Percentiles rank a stretch among this genome's conserved stretches.
These are phyloP conservation scores for Xanthoconium separans DNA, from an alignment of 1,284 basidiomycete genomes.

Conservation along the genomic window DNA sequence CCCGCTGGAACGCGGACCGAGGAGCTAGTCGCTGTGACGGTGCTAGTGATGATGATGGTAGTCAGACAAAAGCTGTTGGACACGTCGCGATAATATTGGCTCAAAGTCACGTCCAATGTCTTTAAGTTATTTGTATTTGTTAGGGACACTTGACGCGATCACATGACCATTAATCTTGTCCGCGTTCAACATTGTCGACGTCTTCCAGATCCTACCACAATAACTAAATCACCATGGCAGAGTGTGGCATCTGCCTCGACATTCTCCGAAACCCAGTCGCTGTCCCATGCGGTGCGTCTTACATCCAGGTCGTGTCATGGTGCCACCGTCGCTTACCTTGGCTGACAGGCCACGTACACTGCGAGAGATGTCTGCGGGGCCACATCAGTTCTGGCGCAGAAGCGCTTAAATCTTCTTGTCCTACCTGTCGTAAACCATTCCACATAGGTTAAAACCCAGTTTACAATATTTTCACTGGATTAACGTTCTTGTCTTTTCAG, in stretches of 20 bases:
- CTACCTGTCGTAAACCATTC: slow-evolving; percentile 57
- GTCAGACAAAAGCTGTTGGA: slow-evolving; percentile 1
- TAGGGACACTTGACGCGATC: slow-evolving; percentile 27
- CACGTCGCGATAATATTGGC: slow-evolving; percentile 5
- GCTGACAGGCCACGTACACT: slow-evolving; percentile 57
- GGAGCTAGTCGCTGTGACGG: slow-evolving; percentile 9
- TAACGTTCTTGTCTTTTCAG: slow-evolving; percentile 20
- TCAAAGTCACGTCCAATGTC: neutral
- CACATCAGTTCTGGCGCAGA: slow-evolving; percentile 46
- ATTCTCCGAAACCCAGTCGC: slow-evolving; percentile 51
- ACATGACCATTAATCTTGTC: slow-evolving; percentile 14
- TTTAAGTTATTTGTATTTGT: slow-evolving; percentile 23
- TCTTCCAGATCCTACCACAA: neutral
- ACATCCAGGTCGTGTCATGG: neutral
- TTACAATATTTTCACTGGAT: neutral
- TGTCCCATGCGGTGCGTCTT: slow-evolving; percentile 55
- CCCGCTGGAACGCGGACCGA: slow-evolving; percentile 4
- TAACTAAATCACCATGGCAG: slow-evolving; percentile 32
- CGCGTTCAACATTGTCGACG: too few relatives aligned
- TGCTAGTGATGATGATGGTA: slow-evolving; percentile 9
- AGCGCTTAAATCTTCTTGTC: slow-evolving; percentile 47
- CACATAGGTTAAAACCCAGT: slow-evolving; percentile 43
- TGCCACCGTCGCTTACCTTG: slow-evolving; percentile 2
- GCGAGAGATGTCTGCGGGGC: slow-evolving; percentile 51
- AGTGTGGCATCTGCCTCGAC: slow-evolving; percentile 64